Base-by-base conservation (phyloP, 805 yeast genomes). In the Starmerella floricola region DNA sequence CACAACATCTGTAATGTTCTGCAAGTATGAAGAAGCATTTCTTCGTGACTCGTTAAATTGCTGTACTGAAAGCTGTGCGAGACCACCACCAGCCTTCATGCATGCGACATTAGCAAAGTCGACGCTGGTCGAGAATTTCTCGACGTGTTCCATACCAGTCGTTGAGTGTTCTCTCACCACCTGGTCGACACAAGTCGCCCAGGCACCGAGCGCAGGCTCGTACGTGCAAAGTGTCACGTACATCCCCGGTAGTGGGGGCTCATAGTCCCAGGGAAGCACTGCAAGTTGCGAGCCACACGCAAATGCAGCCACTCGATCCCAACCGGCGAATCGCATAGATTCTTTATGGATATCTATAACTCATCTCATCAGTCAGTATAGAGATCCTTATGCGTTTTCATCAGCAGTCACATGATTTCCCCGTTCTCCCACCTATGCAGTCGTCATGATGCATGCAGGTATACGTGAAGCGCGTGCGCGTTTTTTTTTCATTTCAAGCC, bases 281-380 rank as follows among this genome's bases (percentile, higher is more conserved):
- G 15, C 12, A 6, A 46, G 47, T 31, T 46, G 45, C 28, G 29
- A 12, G 12, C 47, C 49, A 33, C 49, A 46, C 30, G 41, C 42
- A 27, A 46, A 46, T 2, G 38, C 38, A 8, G 47, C 46, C n/a
- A 46, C 49, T 5, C 49, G 38, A 26, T 34, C 45, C 47, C 47
- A 46, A 18, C 45, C 45, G 4, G 42, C 29, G 26, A 43, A 43
- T 26, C 40, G 37, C 49, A 45, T 45, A 13, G 31, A 33, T 33
- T 21, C 5, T 10, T 8, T 10, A 10, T n/a, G 20, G 15, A 31
- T 11, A 10, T 15, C 34, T 31, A 17, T n/a, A n/a, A n/a, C n/a
- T n/a, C n/a, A n/a, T n/a, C n/a, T n/a, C n/a, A 27, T n/a, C 12
- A 27, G n/a, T 23, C 26, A 8, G 6, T 23, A 23, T 23, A 10